Evolutionary conservation across 2,329 filamentous ascomycete genomes (phyloP), one percentile per base, ranked within the genome.

Genomic region (Helminthosporium solani): DNA sequence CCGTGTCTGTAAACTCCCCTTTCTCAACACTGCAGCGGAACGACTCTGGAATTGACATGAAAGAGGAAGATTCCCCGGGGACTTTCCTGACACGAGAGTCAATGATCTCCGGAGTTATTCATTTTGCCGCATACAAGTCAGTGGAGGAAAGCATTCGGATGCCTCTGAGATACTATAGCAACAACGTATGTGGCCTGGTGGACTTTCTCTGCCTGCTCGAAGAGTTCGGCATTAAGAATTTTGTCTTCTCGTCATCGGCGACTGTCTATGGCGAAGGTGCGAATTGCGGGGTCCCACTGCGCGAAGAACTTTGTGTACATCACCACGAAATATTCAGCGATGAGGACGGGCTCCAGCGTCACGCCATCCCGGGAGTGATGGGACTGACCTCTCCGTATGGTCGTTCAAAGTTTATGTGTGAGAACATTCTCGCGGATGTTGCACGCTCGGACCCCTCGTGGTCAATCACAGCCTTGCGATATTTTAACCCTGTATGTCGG

Each of bases 121-220:
- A 87, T 59, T 86, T 86, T 54, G 84, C 84, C 12, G 84, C 84
- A 1, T 80, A 81, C 72, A 86, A 86, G 63, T 81, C 83, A 2
- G 82, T 86, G 0, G 77, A 78, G 20, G 83, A 87, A 56, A 85
- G 81, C 34, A 85, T 86, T 49, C 66, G 70, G 20, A 70, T 75
- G 47, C 83, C 83, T 0, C 66, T 86, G 45, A 78, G 78, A 47
- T 87, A 87, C 67, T 87, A 86, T 66, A 75, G 76, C 48, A 87
- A 86, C 72, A 87, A 87, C 49, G 81, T 86, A 25, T 79, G 78
- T 55, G 84, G 83, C 0, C 70, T 86, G 4, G 73, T 86, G 38
- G 75, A 83, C 47, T 78, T 87, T 46, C 74, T 84, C 23, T 67
- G 74, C 15, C 72, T 78, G 3, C 74, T 86, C 36, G 76, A 78